Conservation (phyloP, 2,329 filamentous ascomycete species). For the Cryphonectria naterciae region DNA sequence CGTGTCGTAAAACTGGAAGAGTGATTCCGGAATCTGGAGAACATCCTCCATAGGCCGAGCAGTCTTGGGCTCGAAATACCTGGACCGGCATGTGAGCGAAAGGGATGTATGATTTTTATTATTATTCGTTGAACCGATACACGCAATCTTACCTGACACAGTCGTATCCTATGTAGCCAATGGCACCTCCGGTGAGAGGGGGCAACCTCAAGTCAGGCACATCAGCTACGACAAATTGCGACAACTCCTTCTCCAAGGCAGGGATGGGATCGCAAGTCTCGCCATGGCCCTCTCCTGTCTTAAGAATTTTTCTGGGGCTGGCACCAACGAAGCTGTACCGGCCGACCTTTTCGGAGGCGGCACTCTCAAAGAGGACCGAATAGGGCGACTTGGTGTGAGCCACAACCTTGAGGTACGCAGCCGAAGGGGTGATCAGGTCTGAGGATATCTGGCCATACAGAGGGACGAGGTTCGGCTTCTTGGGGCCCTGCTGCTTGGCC, state of each 20-base stretch:
- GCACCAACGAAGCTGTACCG: conserved; percentile 95
- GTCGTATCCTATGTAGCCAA: conserved; percentile 97
- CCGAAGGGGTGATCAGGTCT: conserved; percentile 91
- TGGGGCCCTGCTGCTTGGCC: conserved; percentile 40
- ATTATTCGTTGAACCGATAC: neutral
- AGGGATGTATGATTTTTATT: neutral
- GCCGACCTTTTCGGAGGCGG: conserved; percentile 89
- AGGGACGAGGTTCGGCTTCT: conserved; percentile 70
- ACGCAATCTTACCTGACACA: conserved; percentile 67
- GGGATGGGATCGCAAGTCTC: conserved; percentile 83
- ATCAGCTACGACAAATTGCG: conserved; percentile 76
- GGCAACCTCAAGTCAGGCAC: conserved; percentile 84
- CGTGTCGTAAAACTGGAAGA: conserved; percentile 97
- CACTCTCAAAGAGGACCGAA: conserved; percentile 95
- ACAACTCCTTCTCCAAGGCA: conserved; percentile 78
- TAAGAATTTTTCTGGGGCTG: conserved; percentile 77
- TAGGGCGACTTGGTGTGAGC: conserved; percentile 74
- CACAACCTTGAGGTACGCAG: conserved; percentile 90
- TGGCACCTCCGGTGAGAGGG: conserved; percentile 85
- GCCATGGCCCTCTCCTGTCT: conserved; percentile 86
- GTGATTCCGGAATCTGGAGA: conserved; percentile 84
- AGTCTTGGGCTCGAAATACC: conserved; percentile 97
- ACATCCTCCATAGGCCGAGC: conserved; percentile 85
- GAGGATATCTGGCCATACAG: conserved; percentile 82
- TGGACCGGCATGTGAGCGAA: conserved; percentile 13